A percentile compares a stretch with the other conserved stretches of the same genome.
These are phyloP conservation scores for Effrenium voratum DNA, from an alignment of 73 alveolate species.

Conservation along the genomic window DNA sequence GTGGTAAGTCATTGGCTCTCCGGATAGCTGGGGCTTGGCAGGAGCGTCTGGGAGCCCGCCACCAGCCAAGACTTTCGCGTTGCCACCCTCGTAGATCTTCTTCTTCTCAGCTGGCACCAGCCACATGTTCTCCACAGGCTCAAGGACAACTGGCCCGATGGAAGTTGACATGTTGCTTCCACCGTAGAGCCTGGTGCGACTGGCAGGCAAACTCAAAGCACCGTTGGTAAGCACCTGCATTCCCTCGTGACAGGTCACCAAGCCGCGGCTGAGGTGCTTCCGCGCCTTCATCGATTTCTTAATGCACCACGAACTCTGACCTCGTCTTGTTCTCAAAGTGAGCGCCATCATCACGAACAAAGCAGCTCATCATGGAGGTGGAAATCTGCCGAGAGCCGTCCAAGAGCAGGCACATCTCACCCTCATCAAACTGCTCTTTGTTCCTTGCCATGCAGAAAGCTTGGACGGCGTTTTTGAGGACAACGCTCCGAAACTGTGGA, in stretches of 20 bases:
- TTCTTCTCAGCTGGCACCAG: conserved; percentile 14
- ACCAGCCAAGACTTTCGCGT: conserved; percentile 21
- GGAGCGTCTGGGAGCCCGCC: conserved; percentile 34
- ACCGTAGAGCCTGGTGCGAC: background rate
- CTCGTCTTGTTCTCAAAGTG: conserved; percentile 8
- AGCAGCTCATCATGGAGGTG: conserved; percentile 9
- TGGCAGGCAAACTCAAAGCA: background rate
- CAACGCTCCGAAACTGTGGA: background rate
- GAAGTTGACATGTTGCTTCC: background rate
- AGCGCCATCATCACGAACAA: conserved; percentile 16
- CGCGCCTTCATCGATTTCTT: background rate
- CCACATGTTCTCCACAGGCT: background rate
- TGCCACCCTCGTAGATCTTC: background rate
- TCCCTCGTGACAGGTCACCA: background rate
- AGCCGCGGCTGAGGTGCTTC: background rate
- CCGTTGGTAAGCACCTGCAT: background rate
- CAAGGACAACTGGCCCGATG: conserved; percentile 14
- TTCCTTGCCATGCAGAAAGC: background rate
- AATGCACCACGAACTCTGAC: background rate
- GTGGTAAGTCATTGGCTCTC: background rate
- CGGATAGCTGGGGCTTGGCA: background rate
- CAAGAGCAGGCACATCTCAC: background rate
- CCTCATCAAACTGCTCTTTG: background rate
- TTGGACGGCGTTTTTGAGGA: background rate
- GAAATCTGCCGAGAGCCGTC: too few relatives aligned